Conservation (phyloP, 768 basidiomycete genomes). For the Chlorophyllum brunneum region DNA sequence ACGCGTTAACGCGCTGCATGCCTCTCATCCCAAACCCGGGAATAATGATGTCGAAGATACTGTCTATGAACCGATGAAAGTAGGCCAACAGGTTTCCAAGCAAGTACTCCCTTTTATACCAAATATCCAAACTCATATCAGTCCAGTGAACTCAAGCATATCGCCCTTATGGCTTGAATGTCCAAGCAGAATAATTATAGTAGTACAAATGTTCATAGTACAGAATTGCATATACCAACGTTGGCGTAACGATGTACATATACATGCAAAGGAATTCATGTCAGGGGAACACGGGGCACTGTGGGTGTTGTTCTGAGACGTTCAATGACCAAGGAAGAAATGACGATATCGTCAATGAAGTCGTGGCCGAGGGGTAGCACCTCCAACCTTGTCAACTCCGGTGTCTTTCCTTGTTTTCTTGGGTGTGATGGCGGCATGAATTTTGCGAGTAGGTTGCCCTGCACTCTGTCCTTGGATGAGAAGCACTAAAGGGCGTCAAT, state of each 20-base stretch:
- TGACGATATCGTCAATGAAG: conserved; percentile 37
- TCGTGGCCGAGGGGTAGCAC: conserved; percentile 37
- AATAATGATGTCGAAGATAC: conserved; percentile 37
- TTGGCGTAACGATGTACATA: not conserved
- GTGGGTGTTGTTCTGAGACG: conserved; percentile 36
- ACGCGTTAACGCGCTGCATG: conserved; percentile 42
- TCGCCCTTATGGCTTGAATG: conserved; percentile 69
- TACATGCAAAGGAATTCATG: conserved; percentile 13
- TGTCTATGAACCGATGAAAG: conserved; percentile 72
- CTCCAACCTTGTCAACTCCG: conserved; percentile 31
- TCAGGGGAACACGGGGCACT: conserved; percentile 16
- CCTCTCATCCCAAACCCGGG: conserved; percentile 34
- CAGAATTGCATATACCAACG: conserved; percentile 7
- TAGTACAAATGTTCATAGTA: not conserved
- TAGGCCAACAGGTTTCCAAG: conserved; percentile 87
- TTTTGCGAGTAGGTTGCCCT: conserved; percentile 30
- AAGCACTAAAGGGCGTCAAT: conserved; percentile 29
- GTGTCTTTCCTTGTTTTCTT: conserved; percentile 30
- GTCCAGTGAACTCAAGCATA: conserved; percentile 73
- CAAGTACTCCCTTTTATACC: conserved; percentile 28
- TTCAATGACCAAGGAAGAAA: conserved; percentile 38
- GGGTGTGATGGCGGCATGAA: conserved; percentile 32
- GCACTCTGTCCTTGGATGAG: conserved; percentile 32
- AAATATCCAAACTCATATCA: conserved; percentile 1
- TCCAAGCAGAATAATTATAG: conserved; percentile 7